Evolutionary conservation across 129 eudicot species (phyloP), one percentile per base, ranked within the genome.

Genomic region (Artemisia argyi): DNA sequence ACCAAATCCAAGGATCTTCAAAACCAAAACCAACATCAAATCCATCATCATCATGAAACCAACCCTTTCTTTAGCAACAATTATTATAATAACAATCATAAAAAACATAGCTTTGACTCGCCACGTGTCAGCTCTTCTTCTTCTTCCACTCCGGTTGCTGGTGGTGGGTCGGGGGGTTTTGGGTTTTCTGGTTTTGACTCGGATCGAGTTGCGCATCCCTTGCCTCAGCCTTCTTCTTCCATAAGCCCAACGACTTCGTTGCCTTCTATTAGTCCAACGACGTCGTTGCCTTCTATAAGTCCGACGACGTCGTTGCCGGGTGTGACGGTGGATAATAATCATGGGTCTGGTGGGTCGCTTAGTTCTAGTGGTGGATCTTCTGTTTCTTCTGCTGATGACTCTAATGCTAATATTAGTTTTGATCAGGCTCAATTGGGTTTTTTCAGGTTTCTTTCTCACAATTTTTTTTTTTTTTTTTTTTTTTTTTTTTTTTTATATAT

Each of bases 341-440:
- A 56, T 51, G 74, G 51, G 49, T 68, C 73, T n/a, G 85, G 85
- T n/a, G 85, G 85, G 46, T 88, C 99, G 57, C 85, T 67, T 11
- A 90, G 96, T 0, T 95, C 99, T 0, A 95, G 99, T 78, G 89
- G 80, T 10, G 85, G 97, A 69, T 95, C 96, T 0, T 90, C 96
- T 30, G 91, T 84, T 16, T 94, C 97, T 15, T 84, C 94, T 46
- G 87, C 83, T 73, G 99, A 88, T 67, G 79, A 75, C 1, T 60
- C 56, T 47, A 80, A 63, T 35, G 6, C 42, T 47, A 78, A 63
- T 79, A 1, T 59, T 65, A 79, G 61, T 83, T 1, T 68, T 73
- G 91, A 91, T 85, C 92, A 78, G 19, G 56, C 73, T 57, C 96
- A 78, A 50, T 78, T 78, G 65, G 78, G 75, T 30, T 20, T 77